These are phyloP conservation scores for Exophiala alcalophila DNA, from an alignment of 2,329 filamentous ascomycete species.

Conservation along the genomic window DNA sequence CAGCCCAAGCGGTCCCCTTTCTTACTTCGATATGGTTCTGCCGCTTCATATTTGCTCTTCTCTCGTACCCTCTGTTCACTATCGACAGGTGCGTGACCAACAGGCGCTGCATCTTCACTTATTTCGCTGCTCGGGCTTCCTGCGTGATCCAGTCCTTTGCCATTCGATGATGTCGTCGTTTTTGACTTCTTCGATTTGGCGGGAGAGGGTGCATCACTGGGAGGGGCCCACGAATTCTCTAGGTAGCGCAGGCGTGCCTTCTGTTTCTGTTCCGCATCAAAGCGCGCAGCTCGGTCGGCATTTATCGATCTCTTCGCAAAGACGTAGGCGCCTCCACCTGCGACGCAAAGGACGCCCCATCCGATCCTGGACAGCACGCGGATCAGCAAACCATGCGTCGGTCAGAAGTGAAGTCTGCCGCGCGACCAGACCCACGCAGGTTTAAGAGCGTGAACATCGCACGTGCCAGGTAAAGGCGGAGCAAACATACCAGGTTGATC, in stretches of 20 bases:
- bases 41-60: conserved; percentile 88
- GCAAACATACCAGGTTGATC: conserved; percentile 56
- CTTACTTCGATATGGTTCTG: conserved; percentile 68
- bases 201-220: conserved; percentile 14
- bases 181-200: conserved; percentile 25
- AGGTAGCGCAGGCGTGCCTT: conserved; percentile 39
- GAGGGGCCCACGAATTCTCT: conserved; percentile 35
- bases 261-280: conserved; percentile 67
- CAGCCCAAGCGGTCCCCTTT: conserved; percentile 84
- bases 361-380: conserved; percentile 65
- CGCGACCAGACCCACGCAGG: too few species aligned
- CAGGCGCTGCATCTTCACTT: conserved; percentile 77
- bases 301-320: conserved; percentile 96
- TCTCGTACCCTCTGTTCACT: conserved; percentile 65
- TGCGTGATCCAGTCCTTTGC: conserved; percentile 50
- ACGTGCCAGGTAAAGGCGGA: too few species aligned
- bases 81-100: conserved; percentile 71
- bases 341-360: conserved; percentile 84
- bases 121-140: conserved; percentile 71
- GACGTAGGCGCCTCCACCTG: conserved; percentile 88
- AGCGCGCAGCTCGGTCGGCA: conserved; percentile 72
- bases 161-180: conserved; percentile 19
- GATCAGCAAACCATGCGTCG: not conserved
- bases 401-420: too few species aligned
- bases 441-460: too few species aligned